Evolutionary conservation across 805 yeast genomes (phyloP), one percentile per base, ranked within the genome.

Genomic region (Blastobotrys mokoenaii): DNA sequence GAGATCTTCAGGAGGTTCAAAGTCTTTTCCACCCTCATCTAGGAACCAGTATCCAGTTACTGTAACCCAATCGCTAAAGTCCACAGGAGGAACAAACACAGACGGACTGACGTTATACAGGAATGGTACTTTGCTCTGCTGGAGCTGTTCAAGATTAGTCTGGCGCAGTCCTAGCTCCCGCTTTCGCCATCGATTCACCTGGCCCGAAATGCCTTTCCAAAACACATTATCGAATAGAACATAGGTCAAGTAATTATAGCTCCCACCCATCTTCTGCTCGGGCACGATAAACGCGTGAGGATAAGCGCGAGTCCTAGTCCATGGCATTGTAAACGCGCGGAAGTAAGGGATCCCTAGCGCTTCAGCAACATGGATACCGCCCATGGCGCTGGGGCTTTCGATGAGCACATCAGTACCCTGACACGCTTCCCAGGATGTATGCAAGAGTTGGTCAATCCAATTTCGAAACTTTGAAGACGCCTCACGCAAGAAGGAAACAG

Each of bases 321-420:
- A 90, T 0, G 97, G 97, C 97, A 90, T 90, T 0, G 97, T 90
- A 60, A 90, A 90, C 0, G 97, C 97, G 56, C 97, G 72, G 68
- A 85, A 84, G 60, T 90, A 90, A 0, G 97, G 95, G 46, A 90
- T 83, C 16, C 79, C 77, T 47, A 90, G 64, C 1, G 94, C 95
- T 61, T 90, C 97, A 2, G 97, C 96, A 46, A 90, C 84, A 57
- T 90, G 97, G 40, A 89, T 76, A 8, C 97, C 97, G 12, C 84
- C 89, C 89, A 90, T 88, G 0, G 96, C 90, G 1, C 95, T 83
- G 0, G 97, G 97, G n/a, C 95, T 84, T 60, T 90, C 97, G 46
- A 90, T 85, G 49, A 90, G 68, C 15, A 90, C 74, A 58, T 90
- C 97, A 1, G 85, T 70, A 15, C 63, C 72, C 60, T 83, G 85